Evolutionary conservation across 192 early-diverging fungal genomes (phyloP).

Genomic region (Linnemannia zychae): DNA sequence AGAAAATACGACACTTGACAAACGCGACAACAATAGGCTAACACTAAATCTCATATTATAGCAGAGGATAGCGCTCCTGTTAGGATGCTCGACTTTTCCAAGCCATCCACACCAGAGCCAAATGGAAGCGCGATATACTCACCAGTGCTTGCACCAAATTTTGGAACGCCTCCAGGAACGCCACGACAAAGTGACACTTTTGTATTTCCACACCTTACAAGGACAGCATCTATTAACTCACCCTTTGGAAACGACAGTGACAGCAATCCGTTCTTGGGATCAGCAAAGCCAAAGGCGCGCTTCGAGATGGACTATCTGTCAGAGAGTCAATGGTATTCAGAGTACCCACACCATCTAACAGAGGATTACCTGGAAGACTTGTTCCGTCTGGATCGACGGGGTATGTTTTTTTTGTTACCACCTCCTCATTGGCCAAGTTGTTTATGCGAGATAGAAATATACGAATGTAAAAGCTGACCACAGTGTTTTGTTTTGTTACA

Average conservation of each 20-base stretch:
- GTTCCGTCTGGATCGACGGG: conserved; percentile 40
- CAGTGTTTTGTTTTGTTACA: neutral
- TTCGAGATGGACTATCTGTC: conserved; percentile 50
- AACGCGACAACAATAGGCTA: neutral
- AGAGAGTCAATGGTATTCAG: conserved; percentile 56
- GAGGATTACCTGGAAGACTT: conserved; percentile 44
- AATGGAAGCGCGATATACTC: conserved; percentile 13
- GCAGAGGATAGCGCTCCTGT: neutral
- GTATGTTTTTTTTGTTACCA: neutral
- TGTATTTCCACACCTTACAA: neutral
- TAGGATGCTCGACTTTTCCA: conserved; percentile 23
- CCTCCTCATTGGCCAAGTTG: no score
- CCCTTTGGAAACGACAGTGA: conserved; percentile 23
- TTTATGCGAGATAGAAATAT: neutral
- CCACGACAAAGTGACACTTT: conserved; percentile 6
- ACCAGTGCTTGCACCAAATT: conserved; percentile 33
- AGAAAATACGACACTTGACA: no score
- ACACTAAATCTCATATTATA: neutral
- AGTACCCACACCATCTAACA: conserved; percentile 51
- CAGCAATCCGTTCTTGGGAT: conserved; percentile 41
- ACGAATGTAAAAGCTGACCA: neutral
- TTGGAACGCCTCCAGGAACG: conserved; percentile 45
- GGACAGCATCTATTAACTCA: neutral
- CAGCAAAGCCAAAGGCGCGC: conserved; percentile 29
- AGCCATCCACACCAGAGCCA: conserved; percentile 5